These are phyloP conservation scores for Postia placenta DNA, from an alignment of 768 basidiomycete species.

Conservation along the genomic window DNA sequence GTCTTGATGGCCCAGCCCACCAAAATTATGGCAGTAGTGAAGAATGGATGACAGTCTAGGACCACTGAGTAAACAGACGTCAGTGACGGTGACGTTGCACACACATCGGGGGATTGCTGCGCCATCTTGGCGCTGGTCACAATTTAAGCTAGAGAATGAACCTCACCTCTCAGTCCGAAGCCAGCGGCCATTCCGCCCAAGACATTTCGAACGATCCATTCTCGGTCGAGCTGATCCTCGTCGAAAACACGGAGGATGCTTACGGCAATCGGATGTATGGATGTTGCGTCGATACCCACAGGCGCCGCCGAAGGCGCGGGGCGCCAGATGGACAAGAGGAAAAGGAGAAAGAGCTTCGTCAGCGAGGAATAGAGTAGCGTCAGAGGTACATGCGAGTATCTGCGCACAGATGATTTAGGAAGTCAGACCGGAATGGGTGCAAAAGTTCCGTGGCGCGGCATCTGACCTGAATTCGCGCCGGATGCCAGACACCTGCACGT, in stretches of 20 bases:
- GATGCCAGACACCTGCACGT: constrained; percentile 37
- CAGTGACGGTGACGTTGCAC: background rate
- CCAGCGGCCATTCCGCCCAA: constrained; percentile 85
- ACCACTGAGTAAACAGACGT: constrained; percentile 47
- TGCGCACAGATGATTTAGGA: constrained; percentile 18
- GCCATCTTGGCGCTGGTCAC: background rate
- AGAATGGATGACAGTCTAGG: constrained; percentile 65
- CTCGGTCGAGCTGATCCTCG: constrained; percentile 70
- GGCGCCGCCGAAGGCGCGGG: constrained; percentile 32
- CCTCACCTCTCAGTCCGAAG: constrained; percentile 72
- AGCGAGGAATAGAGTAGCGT: constrained; percentile 78
- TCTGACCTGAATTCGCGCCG: constrained; percentile 57
- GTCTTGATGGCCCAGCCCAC: constrained; percentile 72
- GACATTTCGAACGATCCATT: constrained; percentile 80
- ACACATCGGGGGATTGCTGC: background rate
- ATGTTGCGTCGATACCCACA: constrained; percentile 11
- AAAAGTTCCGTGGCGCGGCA: background rate
- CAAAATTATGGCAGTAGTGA: constrained; percentile 72
- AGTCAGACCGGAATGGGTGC: background rate
- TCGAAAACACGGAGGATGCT: constrained; percentile 52
- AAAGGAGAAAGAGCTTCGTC: constrained; percentile 79
- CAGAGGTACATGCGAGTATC: constrained; percentile 72
- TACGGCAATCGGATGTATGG: constrained; percentile 14
- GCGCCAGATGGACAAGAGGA: constrained; percentile 76
- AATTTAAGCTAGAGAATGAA: background rate